Evolutionary conservation across 1,284 basidiomycete genomes (phyloP), one percentile per base, ranked within the genome.

Genomic region (Heterobasidion occidentale): DNA sequence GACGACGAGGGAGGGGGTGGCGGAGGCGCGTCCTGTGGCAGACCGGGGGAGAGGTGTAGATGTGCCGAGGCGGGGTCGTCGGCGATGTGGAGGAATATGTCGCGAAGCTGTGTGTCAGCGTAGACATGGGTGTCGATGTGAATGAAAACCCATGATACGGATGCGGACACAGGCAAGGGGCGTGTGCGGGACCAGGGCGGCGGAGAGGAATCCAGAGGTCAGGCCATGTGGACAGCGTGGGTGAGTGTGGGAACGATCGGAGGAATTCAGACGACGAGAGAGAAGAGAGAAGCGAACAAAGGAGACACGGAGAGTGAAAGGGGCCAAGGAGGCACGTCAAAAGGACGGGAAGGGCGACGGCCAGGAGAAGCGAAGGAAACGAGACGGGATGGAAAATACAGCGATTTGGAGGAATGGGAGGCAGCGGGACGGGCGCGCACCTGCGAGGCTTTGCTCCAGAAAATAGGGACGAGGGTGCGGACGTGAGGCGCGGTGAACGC

Each of bases 381-480:
- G 42, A 12, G 17, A 45, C 17, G 42, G 14, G 42, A 45, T 45
- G 42, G 6, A 4, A 17, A 45, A 45, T 17, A 45, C 12, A 7
- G 42, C 42, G 6, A 3, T 17, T 12, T 45, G 17, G 42, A 45
- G 14, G 42, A 45, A 45, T 45, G 42, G 17, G 42, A 44, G 42
- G n/a, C n/a, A n/a, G 2, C 17, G 42, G 42, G 42, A 60, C 47
- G 46, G 51, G 38, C 15, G 64, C 74, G 53, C 47, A 86, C 80
- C 68, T 83, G 74, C 45, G 70, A 68, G 1, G 86, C 80, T 63
- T 84, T 84, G 49, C 82, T 73, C 69, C 78, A 81, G 65, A 91
- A 88, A 46, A 86, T 74, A 4, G 83, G 82, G 0, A 76, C 72
- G 49, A 88, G 72, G 9, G 77, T 76, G 55, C 75, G 77, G 63